These are phyloP conservation scores for Podaxis rugospora DNA, from an alignment of 768 basidiomycete species.

Conservation along the genomic window DNA sequence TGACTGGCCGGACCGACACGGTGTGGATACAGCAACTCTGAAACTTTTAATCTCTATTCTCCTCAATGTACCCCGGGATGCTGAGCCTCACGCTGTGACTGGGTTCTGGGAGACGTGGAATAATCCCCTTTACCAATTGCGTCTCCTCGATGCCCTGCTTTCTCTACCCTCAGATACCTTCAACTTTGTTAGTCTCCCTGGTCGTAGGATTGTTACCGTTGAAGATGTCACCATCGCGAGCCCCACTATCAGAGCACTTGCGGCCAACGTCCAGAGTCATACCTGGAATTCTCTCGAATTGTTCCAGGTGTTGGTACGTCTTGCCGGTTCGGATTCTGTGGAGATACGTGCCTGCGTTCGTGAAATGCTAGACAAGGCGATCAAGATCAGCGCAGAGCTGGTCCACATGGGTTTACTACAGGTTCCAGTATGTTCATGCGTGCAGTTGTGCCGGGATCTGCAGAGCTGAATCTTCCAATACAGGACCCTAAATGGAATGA, in stretches of 20 bases:
- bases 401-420: conserved; percentile 92
- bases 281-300: conserved; percentile 95
- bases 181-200: conserved; percentile 86
- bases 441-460: too few relatives aligned
- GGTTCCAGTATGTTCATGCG: conserved; percentile 65
- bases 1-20: conserved; percentile 78
- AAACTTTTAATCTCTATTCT: conserved; percentile 88
- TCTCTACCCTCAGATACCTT: conserved; percentile 88
- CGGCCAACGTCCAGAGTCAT: conserved; percentile 85
- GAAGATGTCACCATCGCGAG: conserved; percentile 84
- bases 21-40: conserved; percentile 85
- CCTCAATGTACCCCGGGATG: conserved; percentile 73
- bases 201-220: conserved; percentile 77
- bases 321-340: conserved; percentile 63
- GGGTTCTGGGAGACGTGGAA: conserved; percentile 87
- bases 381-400: conserved; percentile 90
- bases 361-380: conserved; percentile 91
- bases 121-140: conserved; percentile 81
- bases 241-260: conserved; percentile 88
- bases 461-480: not conserved
- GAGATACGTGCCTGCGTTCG: conserved; percentile 77
- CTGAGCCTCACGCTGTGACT: conserved; percentile 72
- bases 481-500: conserved; percentile 85
- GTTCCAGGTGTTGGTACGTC: conserved; percentile 80
- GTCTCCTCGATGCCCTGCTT: conserved; percentile 83